Percentiles rank a stretch among this genome's conserved stretches.
Evolutionary conservation across 2,329 filamentous ascomycete genomes (phyloP).

Genomic region (Hypoxylon rubiginosum): DNA sequence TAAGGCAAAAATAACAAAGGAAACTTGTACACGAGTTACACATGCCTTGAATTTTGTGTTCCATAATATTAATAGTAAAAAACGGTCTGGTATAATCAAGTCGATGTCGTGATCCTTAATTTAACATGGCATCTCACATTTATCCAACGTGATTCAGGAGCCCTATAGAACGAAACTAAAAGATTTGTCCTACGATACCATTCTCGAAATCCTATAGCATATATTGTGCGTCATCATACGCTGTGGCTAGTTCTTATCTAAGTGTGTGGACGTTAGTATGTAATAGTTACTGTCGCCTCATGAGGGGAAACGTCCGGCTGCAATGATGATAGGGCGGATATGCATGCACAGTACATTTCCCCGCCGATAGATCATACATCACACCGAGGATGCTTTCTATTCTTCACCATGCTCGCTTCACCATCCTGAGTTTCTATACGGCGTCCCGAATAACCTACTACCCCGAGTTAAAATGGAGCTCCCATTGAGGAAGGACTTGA

Average conservation of each 20-base stretch:
- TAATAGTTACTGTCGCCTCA: neutral
- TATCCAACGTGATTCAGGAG: no score
- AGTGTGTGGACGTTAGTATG: neutral
- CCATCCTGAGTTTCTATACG: neutral
- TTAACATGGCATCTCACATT: no score
- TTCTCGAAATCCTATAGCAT: neutral
- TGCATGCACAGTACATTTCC: neutral
- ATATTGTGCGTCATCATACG: neutral
- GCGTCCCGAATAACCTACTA: neutral
- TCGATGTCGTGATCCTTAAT: no score
- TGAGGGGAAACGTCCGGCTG: neutral
- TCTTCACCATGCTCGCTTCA: neutral
- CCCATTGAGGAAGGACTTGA: conserved; percentile 35
- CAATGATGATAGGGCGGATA: neutral
- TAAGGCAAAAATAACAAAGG: neutral
- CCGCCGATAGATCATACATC: neutral
- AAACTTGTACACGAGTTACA: neutral
- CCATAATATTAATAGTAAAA: no score
- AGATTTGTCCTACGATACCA: no score
- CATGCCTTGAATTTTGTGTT: neutral
- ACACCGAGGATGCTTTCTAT: neutral
- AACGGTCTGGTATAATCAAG: no score
- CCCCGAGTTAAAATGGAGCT: conserved; percentile 20
- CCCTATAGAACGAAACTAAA: no score
- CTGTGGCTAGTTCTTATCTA: no score